These are phyloP conservation scores for Pichia sp. DNA, from an alignment of 1,139 yeast species.

Conservation along the genomic window DNA sequence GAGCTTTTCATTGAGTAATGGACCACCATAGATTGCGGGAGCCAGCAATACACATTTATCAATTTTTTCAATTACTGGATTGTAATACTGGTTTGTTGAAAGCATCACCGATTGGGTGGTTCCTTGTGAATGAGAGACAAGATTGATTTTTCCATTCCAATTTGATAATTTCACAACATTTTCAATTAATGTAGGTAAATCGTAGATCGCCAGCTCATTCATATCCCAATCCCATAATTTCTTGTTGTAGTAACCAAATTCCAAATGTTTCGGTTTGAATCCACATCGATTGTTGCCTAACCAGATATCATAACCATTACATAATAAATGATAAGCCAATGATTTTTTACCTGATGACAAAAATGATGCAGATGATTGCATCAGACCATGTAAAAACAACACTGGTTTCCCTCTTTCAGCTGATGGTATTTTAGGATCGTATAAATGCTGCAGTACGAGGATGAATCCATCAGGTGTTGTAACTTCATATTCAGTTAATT, in stretches of 20 bases:
- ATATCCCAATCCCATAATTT: slow-evolving; percentile 78
- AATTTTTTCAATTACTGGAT: slow-evolving; percentile 32
- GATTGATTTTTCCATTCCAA: slow-evolving; percentile 36
- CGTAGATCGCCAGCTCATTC: slow-evolving; percentile 67
- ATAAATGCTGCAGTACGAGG: slow-evolving; percentile 53
- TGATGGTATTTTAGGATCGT: slow-evolving; percentile 26
- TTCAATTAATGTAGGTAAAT: slow-evolving; percentile 64
- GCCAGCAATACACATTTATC: slow-evolving; percentile 70
- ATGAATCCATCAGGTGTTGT: slow-evolving; percentile 76
- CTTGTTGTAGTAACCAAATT: slow-evolving; percentile 37
- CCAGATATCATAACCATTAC: slow-evolving; percentile 81
- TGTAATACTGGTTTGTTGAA: slow-evolving; percentile 36
- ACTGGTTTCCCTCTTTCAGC: slow-evolving; percentile 37
- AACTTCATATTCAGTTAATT: slow-evolving; percentile 49
- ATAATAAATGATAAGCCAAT: slow-evolving; percentile 52
- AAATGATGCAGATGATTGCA: slow-evolving; percentile 82
- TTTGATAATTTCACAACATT: slow-evolving; percentile 41
- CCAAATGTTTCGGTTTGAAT: slow-evolving; percentile 56
- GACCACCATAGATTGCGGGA: slow-evolving; percentile 88
- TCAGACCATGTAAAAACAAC: slow-evolving; percentile 72
- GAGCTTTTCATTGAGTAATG: slow-evolving; percentile 46
- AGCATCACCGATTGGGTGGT: slow-evolving; percentile 75
- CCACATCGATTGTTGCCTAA: slow-evolving; percentile 89
- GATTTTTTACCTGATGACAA: slow-evolving; percentile 73
- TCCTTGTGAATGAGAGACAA: slow-evolving; percentile 89